phyloP scores from a whole-genome alignment of 2,329 filamentous ascomycete species.

The Trichoderma lentiforme region DNA sequence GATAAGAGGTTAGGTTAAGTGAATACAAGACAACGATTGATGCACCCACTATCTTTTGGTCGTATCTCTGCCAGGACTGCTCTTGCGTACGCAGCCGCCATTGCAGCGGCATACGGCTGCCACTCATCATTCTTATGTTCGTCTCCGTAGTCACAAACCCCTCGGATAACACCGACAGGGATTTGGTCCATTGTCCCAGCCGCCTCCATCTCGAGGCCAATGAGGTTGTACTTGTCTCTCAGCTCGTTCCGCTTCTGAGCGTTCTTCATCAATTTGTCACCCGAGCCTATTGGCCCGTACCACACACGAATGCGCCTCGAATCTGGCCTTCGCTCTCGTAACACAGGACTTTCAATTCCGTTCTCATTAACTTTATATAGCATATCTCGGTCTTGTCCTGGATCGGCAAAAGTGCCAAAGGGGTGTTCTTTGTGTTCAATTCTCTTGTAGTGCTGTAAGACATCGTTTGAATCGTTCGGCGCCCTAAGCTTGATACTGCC shows the following conservation, averaged over 20 bases:
- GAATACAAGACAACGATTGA: too few relatives aligned
- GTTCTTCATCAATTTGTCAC: constrained; percentile 14
- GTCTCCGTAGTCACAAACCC: constrained; percentile 17
- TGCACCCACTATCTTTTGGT: background rate
- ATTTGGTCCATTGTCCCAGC: constrained; percentile 15
- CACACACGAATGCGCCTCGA: constrained; percentile 30
- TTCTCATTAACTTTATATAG: constrained; percentile 23
- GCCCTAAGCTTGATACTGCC: constrained; percentile 29
- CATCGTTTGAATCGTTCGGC: constrained; percentile 23
- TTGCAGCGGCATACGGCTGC: constrained; percentile 15
- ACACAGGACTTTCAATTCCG: background rate
- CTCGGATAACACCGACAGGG: constrained; percentile 11
- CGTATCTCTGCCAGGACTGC: background rate
- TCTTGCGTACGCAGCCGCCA: constrained; percentile 16
- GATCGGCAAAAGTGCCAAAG: constrained; percentile 29
- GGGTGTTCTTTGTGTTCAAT: constrained; percentile 27
- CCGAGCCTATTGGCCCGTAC: constrained; percentile 25
- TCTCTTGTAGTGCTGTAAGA: constrained; percentile 26
- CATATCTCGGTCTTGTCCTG: constrained; percentile 30
- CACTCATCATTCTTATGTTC: constrained; percentile 13
- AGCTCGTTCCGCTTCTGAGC: constrained; percentile 2
- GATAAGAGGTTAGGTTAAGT: background rate
- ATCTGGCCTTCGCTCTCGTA: constrained; percentile 21
- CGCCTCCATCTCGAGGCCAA: constrained; percentile 22
- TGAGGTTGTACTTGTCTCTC: constrained; percentile 6